Conservation (phyloP, 2,329 filamentous ascomycete species). For the Aplosporella prunicola region DNA sequence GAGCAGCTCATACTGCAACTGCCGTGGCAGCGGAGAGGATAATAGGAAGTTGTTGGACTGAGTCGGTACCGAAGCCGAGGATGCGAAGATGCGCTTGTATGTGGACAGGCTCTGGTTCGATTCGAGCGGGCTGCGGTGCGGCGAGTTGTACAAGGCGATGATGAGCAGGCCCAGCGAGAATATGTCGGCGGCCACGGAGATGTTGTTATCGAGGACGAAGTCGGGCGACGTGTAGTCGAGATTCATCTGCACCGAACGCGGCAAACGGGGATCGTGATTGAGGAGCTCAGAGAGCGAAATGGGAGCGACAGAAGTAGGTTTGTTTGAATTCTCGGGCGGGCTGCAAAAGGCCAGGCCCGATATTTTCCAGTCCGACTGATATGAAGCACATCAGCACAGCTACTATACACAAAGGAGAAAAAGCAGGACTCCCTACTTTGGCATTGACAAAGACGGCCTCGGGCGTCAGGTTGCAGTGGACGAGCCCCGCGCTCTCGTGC, state of each 20-base stretch:
- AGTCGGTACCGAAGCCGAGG: constrained; percentile 68
- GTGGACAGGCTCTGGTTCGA: constrained; percentile 69
- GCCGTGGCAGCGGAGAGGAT: constrained; percentile 67
- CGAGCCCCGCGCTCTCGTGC: constrained; percentile 86
- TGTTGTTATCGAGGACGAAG: constrained; percentile 83
- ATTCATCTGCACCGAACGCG: constrained; percentile 73
- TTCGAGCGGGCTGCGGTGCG: constrained; percentile 78
- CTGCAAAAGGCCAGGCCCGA: constrained; percentile 87
- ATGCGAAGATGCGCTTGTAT: constrained; percentile 76
- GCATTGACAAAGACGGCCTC: constrained; percentile 90
- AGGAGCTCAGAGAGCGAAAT: constrained; percentile 76
- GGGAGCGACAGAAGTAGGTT: constrained; percentile 65
- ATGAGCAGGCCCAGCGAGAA: constrained; percentile 88
- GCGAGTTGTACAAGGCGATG: constrained; percentile 87
- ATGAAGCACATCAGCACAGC: constrained; percentile 10
- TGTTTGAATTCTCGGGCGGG: constrained; percentile 64
- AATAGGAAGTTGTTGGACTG: constrained; percentile 76
- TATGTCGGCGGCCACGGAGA: constrained; percentile 78
- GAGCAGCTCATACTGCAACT: constrained; percentile 65
- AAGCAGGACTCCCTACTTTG: constrained; percentile 51
- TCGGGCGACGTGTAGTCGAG: constrained; percentile 92
- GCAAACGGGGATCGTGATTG: constrained; percentile 76
- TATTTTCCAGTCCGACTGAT: constrained; percentile 92
- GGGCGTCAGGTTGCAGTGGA: constrained; percentile 90
- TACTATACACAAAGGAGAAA: constrained; percentile 4